Evolutionary conservation across 2,329 filamentous ascomycete species (phyloP), one percentile per base, ranked within the genome.

Genomic region (Pyrenochaeta sp.): DNA sequence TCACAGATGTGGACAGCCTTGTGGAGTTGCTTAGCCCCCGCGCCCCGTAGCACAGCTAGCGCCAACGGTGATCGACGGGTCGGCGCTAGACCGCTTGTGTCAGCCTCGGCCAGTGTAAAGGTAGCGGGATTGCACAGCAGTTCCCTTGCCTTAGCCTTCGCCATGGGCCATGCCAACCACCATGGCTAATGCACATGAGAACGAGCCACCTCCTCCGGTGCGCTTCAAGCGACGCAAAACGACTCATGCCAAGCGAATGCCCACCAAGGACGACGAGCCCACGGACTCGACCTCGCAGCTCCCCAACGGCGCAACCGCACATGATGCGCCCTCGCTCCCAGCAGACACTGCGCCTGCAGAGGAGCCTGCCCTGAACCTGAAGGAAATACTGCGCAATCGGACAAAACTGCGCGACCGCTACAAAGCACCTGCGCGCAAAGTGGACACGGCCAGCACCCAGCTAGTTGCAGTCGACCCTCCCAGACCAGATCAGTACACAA

Each of bases 181-280:
- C 32, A 63, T 61, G 55, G 40, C 53, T 17, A 35, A 41, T 17
- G 28, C 41, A 11, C 53, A 61, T 34, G 48, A 52, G 14, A 48
- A 54, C 11, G 34, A 27, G 17, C 6, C 48, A 23, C 44, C 31
- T 24, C 57, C 63, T 1, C 35, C 43, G 8, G 30, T 68, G 20
- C 61, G 55, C 10, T 68, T 67, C 48, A 69, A 69, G 50, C 63
- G 64, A 13, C 66, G 66, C 36, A 69, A 68, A 34, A 48, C 47
- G 6, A 37, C 55, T 17, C 61, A 62, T n/a, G 37, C 58, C 6
- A 64, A 59, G 48, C 58, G 66, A 18, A 29, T 51, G 6, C 48
- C 49, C 21, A 36, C 36, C 26, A 53, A 56, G 14, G 44, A 58
- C 14, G 52, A 58, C 11, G 51, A 23, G n/a, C 27, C 39, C 10